A percentile compares a stretch with the other conserved stretches of the same genome.
These are phyloP conservation scores for Candida ovalis DNA, from an alignment of 805 yeast species.

Conservation along the genomic window DNA sequence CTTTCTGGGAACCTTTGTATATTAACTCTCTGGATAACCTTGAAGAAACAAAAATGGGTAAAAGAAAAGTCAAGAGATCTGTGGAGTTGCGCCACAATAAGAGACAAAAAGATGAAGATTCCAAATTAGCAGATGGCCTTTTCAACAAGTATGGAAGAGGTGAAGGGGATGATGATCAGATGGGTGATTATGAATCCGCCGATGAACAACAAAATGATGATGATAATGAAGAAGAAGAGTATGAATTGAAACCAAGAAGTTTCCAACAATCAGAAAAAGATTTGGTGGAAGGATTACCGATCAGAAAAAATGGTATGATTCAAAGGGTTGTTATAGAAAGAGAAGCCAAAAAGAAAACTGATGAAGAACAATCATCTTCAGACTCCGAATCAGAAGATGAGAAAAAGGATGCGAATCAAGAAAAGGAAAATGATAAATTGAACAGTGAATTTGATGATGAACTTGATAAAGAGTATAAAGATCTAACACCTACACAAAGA, in stretches of 20 bases:
- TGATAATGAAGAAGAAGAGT: conserved; percentile 66
- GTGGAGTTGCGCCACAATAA: conserved; percentile 31
- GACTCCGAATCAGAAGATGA: conserved; percentile 11
- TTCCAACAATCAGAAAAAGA: conserved; percentile 39
- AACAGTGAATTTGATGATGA: conserved; percentile 22
- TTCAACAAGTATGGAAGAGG: conserved; percentile 21
- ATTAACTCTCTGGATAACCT: too few species aligned
- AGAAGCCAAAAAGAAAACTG: conserved; percentile 16
- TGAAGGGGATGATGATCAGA: conserved; percentile 14
- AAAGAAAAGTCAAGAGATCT: conserved; percentile 34
- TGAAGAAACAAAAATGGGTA: conserved; percentile 36
- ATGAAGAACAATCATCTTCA: conserved; percentile 12
- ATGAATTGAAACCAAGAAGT: conserved; percentile 68
- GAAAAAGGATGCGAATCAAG: conserved; percentile 7
- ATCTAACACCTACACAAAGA: conserved; percentile 47
- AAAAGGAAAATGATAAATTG: conserved; percentile 11
- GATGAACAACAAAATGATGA: conserved; percentile 19
- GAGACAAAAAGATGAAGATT: conserved; percentile 43
- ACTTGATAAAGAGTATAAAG: conserved; percentile 39
- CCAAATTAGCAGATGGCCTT: conserved; percentile 35
- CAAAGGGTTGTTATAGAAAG: conserved; percentile 53
- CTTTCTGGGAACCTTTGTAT: too few species aligned
- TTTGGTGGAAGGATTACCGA: conserved; percentile 70
- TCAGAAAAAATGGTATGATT: conserved; percentile 71
- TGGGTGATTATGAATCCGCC: conserved; percentile 7